These are phyloP conservation scores for Penicillium fimorum DNA, from an alignment of 495 filamentous ascomycete species.

Conservation along the genomic window DNA sequence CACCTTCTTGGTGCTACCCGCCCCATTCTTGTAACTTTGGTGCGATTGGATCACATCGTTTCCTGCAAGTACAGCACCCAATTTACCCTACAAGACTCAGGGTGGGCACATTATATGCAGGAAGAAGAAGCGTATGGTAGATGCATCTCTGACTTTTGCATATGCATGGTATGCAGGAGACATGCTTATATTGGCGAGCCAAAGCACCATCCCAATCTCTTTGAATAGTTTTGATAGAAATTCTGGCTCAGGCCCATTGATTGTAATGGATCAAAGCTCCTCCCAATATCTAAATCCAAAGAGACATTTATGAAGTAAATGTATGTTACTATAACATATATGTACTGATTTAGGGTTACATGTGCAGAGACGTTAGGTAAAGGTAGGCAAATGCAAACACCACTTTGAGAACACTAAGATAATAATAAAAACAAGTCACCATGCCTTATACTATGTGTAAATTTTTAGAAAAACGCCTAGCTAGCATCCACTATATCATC, in stretches of 20 bases:
- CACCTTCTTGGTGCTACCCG: not conserved
- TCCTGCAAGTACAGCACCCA: not conserved
- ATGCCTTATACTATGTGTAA: no score
- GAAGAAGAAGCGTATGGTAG: not conserved
- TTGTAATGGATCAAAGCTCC: not conserved
- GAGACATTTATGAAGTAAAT: no score
- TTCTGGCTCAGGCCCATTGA: not conserved
- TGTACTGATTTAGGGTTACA: no score
- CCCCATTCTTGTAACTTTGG: not conserved
- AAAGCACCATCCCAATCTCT: not conserved
- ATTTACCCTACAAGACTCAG: not conserved
- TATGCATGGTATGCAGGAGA: constrained; percentile 4
- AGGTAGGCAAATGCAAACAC: no score
- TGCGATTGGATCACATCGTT: not conserved
- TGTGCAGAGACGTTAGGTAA: no score
- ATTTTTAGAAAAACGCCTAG: no score
- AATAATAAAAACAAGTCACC: not conserved
- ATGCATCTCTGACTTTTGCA: not conserved
- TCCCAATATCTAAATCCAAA: not conserved
- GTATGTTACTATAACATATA: no score
- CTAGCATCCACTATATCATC: no score
- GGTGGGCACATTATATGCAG: not conserved
- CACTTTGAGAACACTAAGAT: not conserved
- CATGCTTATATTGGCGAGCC: not conserved
- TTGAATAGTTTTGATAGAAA: not conserved